A percentile compares a stretch with the other conserved stretches of the same genome.
phyloP scores from a whole-genome alignment of 805 yeast species.

The Saturnispora silvae region DNA sequence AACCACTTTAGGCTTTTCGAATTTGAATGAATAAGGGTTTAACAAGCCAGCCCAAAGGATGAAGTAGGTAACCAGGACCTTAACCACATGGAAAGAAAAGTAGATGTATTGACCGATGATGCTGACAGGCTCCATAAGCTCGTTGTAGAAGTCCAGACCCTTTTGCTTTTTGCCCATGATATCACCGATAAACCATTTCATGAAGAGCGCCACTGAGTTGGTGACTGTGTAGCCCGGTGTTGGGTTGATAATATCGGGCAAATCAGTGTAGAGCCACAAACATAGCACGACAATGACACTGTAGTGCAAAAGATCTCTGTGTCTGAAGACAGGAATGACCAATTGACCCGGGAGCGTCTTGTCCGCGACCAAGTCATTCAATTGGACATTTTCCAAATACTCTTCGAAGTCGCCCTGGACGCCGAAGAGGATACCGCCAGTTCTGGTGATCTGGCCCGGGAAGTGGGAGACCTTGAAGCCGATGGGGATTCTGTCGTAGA shows the following conservation, averaged over 20 bases:
- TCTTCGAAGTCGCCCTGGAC: constrained; percentile 41
- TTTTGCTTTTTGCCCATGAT: constrained; percentile 31
- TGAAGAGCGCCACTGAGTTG: constrained; percentile 35
- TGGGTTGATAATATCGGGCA: constrained; percentile 82
- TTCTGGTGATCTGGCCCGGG: constrained; percentile 77
- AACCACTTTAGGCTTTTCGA: constrained; percentile 23
- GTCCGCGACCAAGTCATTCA: constrained; percentile 41
- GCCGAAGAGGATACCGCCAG: constrained; percentile 69
- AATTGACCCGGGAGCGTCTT: constrained; percentile 86
- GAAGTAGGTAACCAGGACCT: constrained; percentile 44
- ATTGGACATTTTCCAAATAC: constrained; percentile 35
- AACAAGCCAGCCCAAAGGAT: constrained; percentile 58
- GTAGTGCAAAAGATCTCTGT: constrained; percentile 32
- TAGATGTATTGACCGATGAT: constrained; percentile 51
- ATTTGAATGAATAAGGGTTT: constrained; percentile 57
- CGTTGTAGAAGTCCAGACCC: constrained; percentile 40
- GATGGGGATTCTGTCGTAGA: constrained; percentile 52
- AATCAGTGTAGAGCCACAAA: constrained; percentile 83
- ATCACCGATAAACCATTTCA: constrained; percentile 21
- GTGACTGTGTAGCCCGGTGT: constrained; percentile 86
- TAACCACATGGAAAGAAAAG: constrained; percentile 62
- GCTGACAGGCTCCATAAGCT: constrained; percentile 32
- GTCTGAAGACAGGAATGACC: constrained; percentile 62
- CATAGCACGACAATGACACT: constrained; percentile 32
- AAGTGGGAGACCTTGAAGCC: constrained; percentile 51